Conservation (phyloP, 108 stramenopile genomes). For the Hondaea fermentalgiana region DNA sequence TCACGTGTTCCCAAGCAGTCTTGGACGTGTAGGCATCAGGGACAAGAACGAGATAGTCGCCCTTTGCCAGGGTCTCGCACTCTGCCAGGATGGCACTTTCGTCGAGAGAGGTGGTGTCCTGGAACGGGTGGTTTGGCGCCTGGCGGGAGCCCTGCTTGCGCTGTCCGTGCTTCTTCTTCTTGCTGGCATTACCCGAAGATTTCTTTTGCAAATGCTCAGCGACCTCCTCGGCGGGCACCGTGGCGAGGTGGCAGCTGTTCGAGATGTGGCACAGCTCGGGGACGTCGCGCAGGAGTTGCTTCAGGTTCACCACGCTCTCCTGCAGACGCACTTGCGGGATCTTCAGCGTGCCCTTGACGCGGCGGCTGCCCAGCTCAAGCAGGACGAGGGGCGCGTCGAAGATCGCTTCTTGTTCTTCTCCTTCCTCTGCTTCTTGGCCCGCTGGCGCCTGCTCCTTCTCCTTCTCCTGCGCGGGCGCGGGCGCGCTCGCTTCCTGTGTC, state of each 20-base stretch:
- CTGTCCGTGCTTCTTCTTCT: conserved; percentile 30
- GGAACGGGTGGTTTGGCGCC: background rate
- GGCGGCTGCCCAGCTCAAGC: background rate
- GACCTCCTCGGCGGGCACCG: background rate
- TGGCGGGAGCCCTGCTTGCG: background rate
- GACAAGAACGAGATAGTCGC: conserved; percentile 30
- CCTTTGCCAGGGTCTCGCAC: background rate
- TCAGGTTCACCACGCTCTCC: conserved; percentile 32
- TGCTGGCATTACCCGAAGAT: background rate
- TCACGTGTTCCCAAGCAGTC: conserved; percentile 37
- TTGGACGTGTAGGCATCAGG: conserved; percentile 31
- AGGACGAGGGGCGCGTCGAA: conserved; percentile 27
- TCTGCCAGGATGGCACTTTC: background rate
- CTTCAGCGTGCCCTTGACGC: background rate
- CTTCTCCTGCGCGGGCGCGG: background rate
- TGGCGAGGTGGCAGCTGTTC: conserved; percentile 28
- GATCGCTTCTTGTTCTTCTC: conserved; percentile 17
- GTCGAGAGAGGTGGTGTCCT: background rate
- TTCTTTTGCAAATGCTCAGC: background rate
- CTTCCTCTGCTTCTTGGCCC: background rate
- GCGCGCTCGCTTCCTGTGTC: too few species aligned
- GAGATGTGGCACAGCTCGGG: conserved; percentile 40
- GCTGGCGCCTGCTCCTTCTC: background rate
- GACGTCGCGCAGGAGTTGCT: conserved; percentile 35
- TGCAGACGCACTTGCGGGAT: conserved; percentile 29